These are phyloP conservation scores for Apiotrichum gracile DNA, from an alignment of 1,284 basidiomycete species.

Conservation along the genomic window DNA sequence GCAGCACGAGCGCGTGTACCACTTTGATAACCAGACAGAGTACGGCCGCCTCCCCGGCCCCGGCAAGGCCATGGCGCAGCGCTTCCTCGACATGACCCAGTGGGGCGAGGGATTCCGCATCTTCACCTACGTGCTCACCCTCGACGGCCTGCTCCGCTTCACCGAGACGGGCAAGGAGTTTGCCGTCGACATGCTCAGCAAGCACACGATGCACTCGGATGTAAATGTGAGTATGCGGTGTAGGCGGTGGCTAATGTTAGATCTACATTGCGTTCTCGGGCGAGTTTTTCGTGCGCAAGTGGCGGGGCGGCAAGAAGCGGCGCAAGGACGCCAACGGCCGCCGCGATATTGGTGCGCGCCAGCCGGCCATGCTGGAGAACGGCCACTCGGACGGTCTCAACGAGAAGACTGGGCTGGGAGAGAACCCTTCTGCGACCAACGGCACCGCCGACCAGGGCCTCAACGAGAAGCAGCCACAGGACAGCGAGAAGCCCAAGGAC, in stretches of 20 bases:
- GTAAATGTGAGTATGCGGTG: conserved; percentile 39
- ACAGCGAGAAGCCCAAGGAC: no score
- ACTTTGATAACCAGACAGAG: conserved; percentile 47
- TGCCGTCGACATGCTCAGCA: conserved; percentile 51
- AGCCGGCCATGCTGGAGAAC: no score
- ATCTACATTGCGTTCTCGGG: conserved; percentile 41
- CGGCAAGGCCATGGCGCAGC: conserved; percentile 28
- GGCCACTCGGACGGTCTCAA: no score
- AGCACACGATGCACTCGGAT: conserved; percentile 55
- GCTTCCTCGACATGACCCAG: conserved; percentile 50
- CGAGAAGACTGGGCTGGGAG: no score
- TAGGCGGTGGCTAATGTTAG: conserved; percentile 12
- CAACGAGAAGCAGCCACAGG: no score
- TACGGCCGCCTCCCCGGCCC: conserved; percentile 42
- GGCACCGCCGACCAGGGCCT: no score
- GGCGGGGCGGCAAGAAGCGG: background rate
- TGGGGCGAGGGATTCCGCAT: conserved; percentile 50
- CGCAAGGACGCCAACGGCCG: background rate
- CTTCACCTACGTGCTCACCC: conserved; percentile 52
- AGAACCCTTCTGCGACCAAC: no score
- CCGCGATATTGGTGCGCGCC: background rate
- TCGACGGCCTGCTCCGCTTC: conserved; percentile 51
- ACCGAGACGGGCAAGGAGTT: conserved; percentile 54
- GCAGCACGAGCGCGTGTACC: conserved; percentile 51
- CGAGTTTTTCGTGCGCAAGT: conserved; percentile 32